Conservation (phyloP, 192 early-diverging fungal genomes). For the Coemansia sp. region DNA sequence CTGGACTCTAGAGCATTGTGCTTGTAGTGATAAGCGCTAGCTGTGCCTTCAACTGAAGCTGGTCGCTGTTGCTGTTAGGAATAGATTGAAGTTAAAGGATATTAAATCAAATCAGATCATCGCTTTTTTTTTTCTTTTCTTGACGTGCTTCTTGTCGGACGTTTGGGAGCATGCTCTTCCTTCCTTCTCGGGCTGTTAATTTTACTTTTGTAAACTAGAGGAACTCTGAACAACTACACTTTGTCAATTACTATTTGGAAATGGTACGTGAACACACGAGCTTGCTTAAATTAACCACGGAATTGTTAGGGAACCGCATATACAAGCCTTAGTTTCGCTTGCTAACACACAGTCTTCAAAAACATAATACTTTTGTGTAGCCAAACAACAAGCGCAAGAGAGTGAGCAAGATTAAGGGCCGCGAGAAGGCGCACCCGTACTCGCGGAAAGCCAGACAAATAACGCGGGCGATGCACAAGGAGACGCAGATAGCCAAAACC, state of each 20-base stretch:
- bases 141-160: background rate
- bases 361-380: slow-evolving; percentile 21
- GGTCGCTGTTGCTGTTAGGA: slow-evolving; percentile 74
- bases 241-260: background rate
- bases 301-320: background rate
- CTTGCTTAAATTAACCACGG: background rate
- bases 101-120: background rate
- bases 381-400: slow-evolving; percentile 62
- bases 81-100: too few species aligned
- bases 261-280: background rate
- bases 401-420: slow-evolving; percentile 57
- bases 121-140: background rate
- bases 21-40: slow-evolving; percentile 80
- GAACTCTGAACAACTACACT: background rate
- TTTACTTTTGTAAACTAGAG: background rate
- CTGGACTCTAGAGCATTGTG: slow-evolving; percentile 79
- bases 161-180: background rate
- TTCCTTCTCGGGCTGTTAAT: background rate
- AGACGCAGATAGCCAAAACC: slow-evolving; percentile 48
- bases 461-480: slow-evolving; percentile 60
- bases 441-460: slow-evolving; percentile 71
- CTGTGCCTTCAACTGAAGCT: slow-evolving; percentile 77
- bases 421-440: slow-evolving; percentile 71
- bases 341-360: background rate
- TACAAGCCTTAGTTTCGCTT: background rate